Conservation (phyloP, 306 rosid genomes). For the Ormosia semicastrata region DNA sequence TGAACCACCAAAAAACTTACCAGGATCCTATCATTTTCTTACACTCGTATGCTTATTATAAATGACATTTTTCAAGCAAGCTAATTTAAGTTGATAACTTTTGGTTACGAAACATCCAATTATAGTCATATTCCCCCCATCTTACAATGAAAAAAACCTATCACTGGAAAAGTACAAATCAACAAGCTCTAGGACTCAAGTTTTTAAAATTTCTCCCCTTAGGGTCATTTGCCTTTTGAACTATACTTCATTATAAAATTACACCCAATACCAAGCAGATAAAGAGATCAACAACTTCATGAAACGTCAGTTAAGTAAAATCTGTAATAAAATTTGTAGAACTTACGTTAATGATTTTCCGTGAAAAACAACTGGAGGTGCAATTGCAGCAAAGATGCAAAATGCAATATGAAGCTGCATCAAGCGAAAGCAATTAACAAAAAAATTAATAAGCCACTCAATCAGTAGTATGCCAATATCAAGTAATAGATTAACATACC, state of each 20-base stretch:
- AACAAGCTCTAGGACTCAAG: not conserved
- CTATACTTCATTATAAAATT: not conserved
- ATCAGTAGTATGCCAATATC: constrained; percentile 8
- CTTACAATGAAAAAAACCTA: not conserved
- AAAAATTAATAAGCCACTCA: constrained; percentile 20
- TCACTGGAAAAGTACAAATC: not conserved
- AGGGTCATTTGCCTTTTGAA: constrained; percentile 7
- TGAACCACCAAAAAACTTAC: not conserved
- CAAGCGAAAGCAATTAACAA: constrained; percentile 32
- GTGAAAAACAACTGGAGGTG: constrained; percentile 94
- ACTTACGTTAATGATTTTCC: constrained; percentile 96
- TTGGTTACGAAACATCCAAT: not conserved
- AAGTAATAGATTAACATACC: constrained; percentile 53
- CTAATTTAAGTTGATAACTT: not conserved
- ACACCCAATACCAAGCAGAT: not conserved
- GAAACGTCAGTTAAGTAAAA: not conserved
- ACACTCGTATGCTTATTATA: not conserved
- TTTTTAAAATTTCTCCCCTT: not conserved
- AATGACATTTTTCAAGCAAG: not conserved
- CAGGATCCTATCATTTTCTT: not conserved
- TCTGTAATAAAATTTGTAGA: not conserved
- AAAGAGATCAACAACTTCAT: constrained; percentile 12
- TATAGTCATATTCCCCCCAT: not conserved
- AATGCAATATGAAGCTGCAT: constrained; percentile 84
- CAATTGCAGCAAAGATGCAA: constrained; percentile 94